A percentile compares a stretch with the other conserved stretches of the same genome.
These are phyloP conservation scores for Pseudocohnilembus persalinus DNA, from an alignment of 169 alveolate genomes.

Conservation along the genomic window DNA sequence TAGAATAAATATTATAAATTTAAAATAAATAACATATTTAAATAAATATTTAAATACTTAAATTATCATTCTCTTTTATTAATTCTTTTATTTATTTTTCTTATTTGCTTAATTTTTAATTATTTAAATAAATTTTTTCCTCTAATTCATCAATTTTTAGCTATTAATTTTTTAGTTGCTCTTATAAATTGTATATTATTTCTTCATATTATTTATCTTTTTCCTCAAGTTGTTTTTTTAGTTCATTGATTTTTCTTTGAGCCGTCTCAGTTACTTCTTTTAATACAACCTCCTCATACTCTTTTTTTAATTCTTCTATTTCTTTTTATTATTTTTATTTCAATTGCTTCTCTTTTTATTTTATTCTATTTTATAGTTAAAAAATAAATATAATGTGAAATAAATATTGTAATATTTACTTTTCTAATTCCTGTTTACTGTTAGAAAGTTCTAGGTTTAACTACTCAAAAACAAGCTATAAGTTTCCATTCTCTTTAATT, in stretches of 20 bases:
- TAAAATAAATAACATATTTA: neutral
- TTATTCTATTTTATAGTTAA: neutral
- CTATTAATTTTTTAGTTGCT: neutral
- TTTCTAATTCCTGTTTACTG: neutral
- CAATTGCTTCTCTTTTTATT: neutral
- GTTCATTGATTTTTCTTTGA: neutral
- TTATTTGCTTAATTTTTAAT: neutral
- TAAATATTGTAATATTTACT: neutral
- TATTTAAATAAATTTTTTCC: no score
- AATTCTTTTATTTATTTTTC: neutral
- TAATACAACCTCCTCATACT: neutral
- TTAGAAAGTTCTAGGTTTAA: neutral
- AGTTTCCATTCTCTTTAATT: neutral
- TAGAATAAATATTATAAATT: no score
- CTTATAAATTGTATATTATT: neutral
- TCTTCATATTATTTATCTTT: neutral
- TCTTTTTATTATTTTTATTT: neutral
- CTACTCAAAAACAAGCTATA: neutral
- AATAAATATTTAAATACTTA: neutral
- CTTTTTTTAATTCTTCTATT: neutral
- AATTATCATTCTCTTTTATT: neutral
- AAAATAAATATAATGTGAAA: no score
- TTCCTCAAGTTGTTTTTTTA: neutral
- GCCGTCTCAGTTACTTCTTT: neutral
- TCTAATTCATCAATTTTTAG: neutral